A percentile compares a stretch with the other conserved stretches of the same genome.
Evolutionary conservation across 2,329 filamentous ascomycete genomes (phyloP).

Genomic region (Huntiella savannae): DNA sequence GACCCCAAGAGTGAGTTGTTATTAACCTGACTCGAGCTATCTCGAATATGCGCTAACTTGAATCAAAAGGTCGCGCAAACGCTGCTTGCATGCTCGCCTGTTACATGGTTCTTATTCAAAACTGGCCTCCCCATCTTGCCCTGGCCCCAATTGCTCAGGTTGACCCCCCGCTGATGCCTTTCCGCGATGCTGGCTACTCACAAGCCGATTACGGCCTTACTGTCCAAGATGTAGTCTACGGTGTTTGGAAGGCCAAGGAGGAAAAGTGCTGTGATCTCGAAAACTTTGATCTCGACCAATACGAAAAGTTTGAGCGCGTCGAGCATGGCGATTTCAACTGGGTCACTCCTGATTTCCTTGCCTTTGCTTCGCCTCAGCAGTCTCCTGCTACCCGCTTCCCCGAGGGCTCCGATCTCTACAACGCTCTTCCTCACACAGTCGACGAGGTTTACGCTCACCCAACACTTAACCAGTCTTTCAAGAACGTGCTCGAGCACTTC

Average conservation of each 20-base stretch:
- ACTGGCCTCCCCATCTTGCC: constrained; percentile 89
- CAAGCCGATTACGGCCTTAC: constrained; percentile 92
- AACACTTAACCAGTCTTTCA: constrained; percentile 68
- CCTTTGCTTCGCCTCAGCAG: constrained; percentile 88
- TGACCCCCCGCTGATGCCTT: constrained; percentile 95
- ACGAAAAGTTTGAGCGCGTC: constrained; percentile 85
- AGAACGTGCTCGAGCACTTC: constrained; percentile 88
- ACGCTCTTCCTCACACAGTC: constrained; percentile 55
- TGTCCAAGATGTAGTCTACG: constrained; percentile 94
- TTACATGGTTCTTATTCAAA: constrained; percentile 98
- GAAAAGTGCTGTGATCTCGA: constrained; percentile 79
- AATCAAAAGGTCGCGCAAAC: constrained; percentile 58
- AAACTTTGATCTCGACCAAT: constrained; percentile 92
- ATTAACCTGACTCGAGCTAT: not conserved
- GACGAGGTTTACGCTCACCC: constrained; percentile 51
- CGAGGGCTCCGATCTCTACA: constrained; percentile 53
- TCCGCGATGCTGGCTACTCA: constrained; percentile 94
- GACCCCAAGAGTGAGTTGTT: constrained; percentile 57
- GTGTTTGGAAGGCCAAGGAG: constrained; percentile 97
- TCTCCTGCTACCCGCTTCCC: constrained; percentile 54
- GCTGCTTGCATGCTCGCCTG: constrained; percentile 87
- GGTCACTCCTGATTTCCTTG: constrained; percentile 86
- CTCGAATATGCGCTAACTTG: constrained; percentile 1
- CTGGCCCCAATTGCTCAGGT: constrained; percentile 90
- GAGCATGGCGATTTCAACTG: constrained; percentile 99